Percentiles rank a stretch among this genome's conserved stretches.
Evolutionary conservation across 192 early-diverging fungal species (phyloP).

Genomic region (Backusella tuberculispora): DNA sequence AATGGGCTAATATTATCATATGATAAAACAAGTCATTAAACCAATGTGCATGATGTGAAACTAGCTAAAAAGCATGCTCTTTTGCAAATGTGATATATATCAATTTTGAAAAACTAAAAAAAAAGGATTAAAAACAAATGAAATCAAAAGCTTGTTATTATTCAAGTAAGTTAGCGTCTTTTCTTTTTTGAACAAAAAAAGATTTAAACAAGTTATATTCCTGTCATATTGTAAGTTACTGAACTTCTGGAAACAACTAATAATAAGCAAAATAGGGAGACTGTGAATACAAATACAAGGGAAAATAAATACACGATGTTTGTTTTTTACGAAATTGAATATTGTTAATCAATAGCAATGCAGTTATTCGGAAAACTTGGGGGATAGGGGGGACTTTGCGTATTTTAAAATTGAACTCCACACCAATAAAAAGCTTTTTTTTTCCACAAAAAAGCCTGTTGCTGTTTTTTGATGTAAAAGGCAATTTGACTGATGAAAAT

Average conservation of each 20-base stretch:
- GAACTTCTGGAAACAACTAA: background rate
- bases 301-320: conserved; percentile 1
- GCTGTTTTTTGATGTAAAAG: no score
- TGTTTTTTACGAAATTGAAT: background rate
- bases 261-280: background rate
- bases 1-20: background rate
- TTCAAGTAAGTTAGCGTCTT: background rate
- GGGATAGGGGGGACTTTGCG: background rate
- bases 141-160: background rate
- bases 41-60: background rate
- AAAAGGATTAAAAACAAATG: background rate
- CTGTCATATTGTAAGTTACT: background rate
- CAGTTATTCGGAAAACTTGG: background rate
- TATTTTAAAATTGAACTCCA: background rate
- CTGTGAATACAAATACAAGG: background rate
- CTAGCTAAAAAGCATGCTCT: background rate
- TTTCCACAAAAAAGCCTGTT: background rate
- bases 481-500: no score
- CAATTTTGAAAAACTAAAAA: background rate
- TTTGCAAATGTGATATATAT: background rate
- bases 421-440: background rate
- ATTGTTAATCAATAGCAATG: background rate
- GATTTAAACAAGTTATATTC: background rate
- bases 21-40: background rate
- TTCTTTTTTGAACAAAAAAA: background rate